Conservation (phyloP, 176 grass and related monocot species). For the Canna indica region DNA sequence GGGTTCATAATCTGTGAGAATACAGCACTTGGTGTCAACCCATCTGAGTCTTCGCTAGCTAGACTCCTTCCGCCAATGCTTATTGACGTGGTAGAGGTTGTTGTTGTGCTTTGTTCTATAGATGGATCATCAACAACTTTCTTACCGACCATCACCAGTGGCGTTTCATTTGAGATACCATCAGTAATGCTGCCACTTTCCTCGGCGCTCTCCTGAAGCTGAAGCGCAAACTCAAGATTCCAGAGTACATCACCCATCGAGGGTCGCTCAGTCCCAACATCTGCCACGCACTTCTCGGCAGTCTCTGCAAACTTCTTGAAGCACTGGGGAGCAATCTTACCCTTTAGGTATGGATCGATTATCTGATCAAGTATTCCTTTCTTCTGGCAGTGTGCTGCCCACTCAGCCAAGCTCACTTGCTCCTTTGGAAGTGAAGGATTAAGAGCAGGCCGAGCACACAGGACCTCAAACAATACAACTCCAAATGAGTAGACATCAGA, state of each 20-base stretch:
- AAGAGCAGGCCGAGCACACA: conserved; percentile 19
- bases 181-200: background rate
- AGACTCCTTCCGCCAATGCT: background rate
- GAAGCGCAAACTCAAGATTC: conserved; percentile 22
- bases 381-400: conserved; percentile 17
- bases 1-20: conserved; percentile 16
- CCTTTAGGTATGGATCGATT: conserved; percentile 19
- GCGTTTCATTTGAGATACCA: background rate
- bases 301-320: conserved; percentile 28
- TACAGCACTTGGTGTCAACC: background rate
- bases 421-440: conserved; percentile 7
- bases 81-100: background rate
- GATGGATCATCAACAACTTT: conserved; percentile 1
- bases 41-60: background rate
- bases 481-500: conserved; percentile 31
- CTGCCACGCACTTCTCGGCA: conserved; percentile 24
- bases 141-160: background rate
- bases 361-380: conserved; percentile 4
- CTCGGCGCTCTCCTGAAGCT: conserved; percentile 28
- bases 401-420: conserved; percentile 28
- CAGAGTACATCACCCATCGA: conserved; percentile 27
- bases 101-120: background rate
- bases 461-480: conserved; percentile 26
- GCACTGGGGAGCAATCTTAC: conserved; percentile 2
- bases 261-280: conserved; percentile 16